phyloP scores from a whole-genome alignment of 495 filamentous ascomycete species.

The Penicillium roqueforti region DNA sequence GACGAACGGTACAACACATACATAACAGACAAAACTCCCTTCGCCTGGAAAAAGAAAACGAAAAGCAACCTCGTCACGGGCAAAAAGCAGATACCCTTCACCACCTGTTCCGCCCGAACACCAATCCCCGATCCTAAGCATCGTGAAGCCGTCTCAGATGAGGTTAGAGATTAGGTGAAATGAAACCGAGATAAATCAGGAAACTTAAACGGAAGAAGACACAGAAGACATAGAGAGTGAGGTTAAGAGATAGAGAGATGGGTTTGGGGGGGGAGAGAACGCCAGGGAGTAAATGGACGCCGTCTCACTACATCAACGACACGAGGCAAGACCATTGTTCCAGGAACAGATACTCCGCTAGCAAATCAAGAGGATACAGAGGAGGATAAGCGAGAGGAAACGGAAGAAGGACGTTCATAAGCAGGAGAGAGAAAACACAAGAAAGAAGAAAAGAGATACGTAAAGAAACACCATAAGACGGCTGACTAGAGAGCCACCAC shows the following conservation, averaged over 20 bases:
- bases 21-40: slow-evolving; percentile 26
- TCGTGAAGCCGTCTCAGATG: slow-evolving; percentile 30
- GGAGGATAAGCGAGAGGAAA: slow-evolving; percentile 8
- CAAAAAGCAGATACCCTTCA: slow-evolving; percentile 19
- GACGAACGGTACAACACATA: slow-evolving; percentile 20
- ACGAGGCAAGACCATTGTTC: slow-evolving; percentile 3
- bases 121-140: slow-evolving; percentile 27
- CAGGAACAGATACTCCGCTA: slow-evolving; percentile 14
- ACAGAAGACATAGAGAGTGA: slow-evolving; percentile 5
- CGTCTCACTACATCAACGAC: slow-evolving; percentile 24
- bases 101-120: slow-evolving; percentile 35
- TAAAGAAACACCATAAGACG: slow-evolving; percentile 24
- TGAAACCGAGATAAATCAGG: slow-evolving; percentile 29
- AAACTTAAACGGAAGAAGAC: slow-evolving; percentile 18
- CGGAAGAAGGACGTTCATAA: slow-evolving; percentile 15
- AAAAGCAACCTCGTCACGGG: slow-evolving; percentile 24
- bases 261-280: slow-evolving; percentile 3
- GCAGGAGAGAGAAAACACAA: slow-evolving; percentile 18
- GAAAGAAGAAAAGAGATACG: slow-evolving; percentile 17
- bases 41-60: slow-evolving; percentile 22
- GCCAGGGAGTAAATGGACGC: slow-evolving; percentile 10
- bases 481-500: slow-evolving; percentile 26
- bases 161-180: slow-evolving; percentile 32
- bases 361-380: slow-evolving; percentile 18
- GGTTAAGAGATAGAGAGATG: slow-evolving; percentile 10